Conservation (phyloP, 1,139 yeast species). For the Suhomyces wounanorum region DNA sequence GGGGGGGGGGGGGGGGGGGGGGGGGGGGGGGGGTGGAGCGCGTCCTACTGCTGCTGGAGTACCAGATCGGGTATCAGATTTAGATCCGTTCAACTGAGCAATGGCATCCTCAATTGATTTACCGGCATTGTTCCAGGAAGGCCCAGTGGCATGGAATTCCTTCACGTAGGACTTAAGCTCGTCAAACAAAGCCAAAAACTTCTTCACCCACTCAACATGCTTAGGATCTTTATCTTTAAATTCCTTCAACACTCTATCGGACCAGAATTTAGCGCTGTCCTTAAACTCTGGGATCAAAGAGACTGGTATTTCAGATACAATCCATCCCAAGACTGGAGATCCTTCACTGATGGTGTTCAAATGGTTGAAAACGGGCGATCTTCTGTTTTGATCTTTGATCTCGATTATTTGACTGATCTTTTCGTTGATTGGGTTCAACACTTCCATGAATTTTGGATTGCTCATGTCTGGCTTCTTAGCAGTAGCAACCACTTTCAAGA, state of each 20-base stretch:
- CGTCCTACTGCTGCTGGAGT: slow-evolving; percentile 46
- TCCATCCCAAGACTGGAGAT: slow-evolving; percentile 89
- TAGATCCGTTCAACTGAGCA: slow-evolving; percentile 19
- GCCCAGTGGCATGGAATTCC: slow-evolving; percentile 78
- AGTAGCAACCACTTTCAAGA: slow-evolving; percentile 60
- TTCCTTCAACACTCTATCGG: slow-evolving; percentile 86
- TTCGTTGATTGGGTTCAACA: slow-evolving; percentile 70
- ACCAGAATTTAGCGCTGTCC: slow-evolving; percentile 93
- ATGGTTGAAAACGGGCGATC: slow-evolving; percentile 64
- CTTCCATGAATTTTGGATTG: slow-evolving; percentile 55
- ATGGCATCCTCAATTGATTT: slow-evolving; percentile 46
- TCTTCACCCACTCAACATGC: slow-evolving; percentile 81
- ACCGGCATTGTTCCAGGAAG: slow-evolving; percentile 62
- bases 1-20: too few relatives aligned
- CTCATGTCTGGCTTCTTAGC: slow-evolving; percentile 66
- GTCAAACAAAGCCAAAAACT: slow-evolving; percentile 62
- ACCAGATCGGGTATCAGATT: slow-evolving; percentile 27
- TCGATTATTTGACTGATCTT: slow-evolving; percentile 58
- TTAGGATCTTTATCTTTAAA: slow-evolving; percentile 65
- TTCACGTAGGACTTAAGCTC: slow-evolving; percentile 72
- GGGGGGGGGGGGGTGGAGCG: slow-evolving; percentile 77
- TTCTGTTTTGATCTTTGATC: slow-evolving; percentile 74
- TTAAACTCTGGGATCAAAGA: slow-evolving; percentile 78
- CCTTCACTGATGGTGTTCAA: slow-evolving; percentile 88
- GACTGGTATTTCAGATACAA: slow-evolving; percentile 69